Conservation (phyloP, 202 grass and related monocot genomes). For the Schoenoplectus tabernaemontani region DNA sequence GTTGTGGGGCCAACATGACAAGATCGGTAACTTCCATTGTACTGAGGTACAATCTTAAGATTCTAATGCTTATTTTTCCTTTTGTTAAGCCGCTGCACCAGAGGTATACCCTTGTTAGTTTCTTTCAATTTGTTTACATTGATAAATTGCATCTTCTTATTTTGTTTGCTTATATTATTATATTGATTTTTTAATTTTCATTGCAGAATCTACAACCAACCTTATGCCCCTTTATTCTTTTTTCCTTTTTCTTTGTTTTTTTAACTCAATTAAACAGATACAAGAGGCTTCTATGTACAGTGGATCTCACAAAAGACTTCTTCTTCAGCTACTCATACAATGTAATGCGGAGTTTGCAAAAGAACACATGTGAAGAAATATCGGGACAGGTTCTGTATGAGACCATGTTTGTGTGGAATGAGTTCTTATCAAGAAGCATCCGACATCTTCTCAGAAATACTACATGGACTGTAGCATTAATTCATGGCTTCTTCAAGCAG, state of each 20-base stretch:
- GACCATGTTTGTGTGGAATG: conserved; percentile 98
- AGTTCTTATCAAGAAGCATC: conserved; percentile 71
- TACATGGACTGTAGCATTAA: conserved; percentile 79
- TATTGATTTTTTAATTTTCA: not conserved
- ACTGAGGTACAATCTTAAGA: conserved; percentile 25
- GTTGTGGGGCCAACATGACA: conserved; percentile 15
- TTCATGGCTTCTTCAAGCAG: conserved; percentile 98
- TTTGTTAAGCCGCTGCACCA: conserved; percentile 6
- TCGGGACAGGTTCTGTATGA: conserved; percentile 68
- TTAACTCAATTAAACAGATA: conserved; percentile 52
- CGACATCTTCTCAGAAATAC: conserved; percentile 78
- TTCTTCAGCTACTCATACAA: conserved; percentile 99
- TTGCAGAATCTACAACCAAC: not conserved
- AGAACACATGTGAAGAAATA: conserved; percentile 58
- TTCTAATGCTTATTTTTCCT: conserved; percentile 10
- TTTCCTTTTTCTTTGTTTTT: conserved; percentile 6
- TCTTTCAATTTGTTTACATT: not conserved
- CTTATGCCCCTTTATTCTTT: conserved; percentile 5
- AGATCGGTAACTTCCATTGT: conserved; percentile 21
- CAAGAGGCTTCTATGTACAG: conserved; percentile 80
- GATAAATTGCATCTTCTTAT: not conserved
- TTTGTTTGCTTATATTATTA: conserved; percentile 13
- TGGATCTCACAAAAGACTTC: conserved; percentile 94
- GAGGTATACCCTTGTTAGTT: conserved; percentile 15
- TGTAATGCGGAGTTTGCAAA: conserved; percentile 94